Evolutionary conservation across 352 stramenopile species (phyloP), one percentile per base, ranked within the genome.

Genomic region (Phytophthora hibernalis): DNA sequence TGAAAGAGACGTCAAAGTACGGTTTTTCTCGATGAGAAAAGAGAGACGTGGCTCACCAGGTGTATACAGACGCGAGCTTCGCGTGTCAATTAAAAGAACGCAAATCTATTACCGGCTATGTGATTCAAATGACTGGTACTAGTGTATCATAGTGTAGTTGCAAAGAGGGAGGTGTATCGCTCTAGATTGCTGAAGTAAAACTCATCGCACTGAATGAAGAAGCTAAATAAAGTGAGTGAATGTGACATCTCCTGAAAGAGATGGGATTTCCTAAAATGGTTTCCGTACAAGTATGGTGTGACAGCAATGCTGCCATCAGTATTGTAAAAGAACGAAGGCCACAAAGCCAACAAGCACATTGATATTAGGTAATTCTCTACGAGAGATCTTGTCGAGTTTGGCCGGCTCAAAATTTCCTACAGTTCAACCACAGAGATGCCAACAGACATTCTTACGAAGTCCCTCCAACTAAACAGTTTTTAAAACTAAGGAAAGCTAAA

Each of bases 61-160:
- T 37, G 31, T 52, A 54, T 18, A 43, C 56, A 21, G 56, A 56
- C 35, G 56, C 56, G 45, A 64, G 56, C 33, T 64, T 55, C 21
- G 42, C 30, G 42, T 61, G 54, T 61, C 42, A 48, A 61, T 30
- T 42, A 20, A 54, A 64, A 54, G 18, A 56, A 64, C 47, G 56
- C 15, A 65, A 57, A 65, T 57, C 44, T 2, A 11, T 54, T 18
- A 63, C 44, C 3, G 33, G 54, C 1, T 54, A 62, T 45, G 43
- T 54, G 7, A 53, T 62, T 47, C 5, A 37, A 15, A 62, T 54
- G 31, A 20, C 54, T 22, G 24, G 54, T 24, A 5, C 54, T 35
- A 54, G 43, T 48, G 21, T 53, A 12, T 52, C 24, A 16, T 53
- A 43, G 31, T 54, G 44, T 28, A 42, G 48, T 35, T 54, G 54